Base-by-base conservation (phyloP, 2,329 filamentous ascomycete species). In the Capronia americana region DNA sequence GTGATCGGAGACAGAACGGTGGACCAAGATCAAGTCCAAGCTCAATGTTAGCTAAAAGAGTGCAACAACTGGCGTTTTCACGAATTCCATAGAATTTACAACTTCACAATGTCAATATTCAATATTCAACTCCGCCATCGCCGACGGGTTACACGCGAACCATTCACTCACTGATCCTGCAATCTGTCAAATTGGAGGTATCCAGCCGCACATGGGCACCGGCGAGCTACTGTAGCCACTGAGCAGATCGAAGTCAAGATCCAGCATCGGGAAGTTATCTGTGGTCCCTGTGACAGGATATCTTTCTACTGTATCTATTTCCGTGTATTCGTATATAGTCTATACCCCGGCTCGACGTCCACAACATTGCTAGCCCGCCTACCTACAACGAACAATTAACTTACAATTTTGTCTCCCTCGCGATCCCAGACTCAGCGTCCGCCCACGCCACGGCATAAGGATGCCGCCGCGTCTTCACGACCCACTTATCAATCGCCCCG, bases 401-500 rank as follows among this genome's bases (percentile, higher is more conserved):
- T 41, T 41, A 67, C 61, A 67, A 12, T 32, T 67, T 67, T 20
- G 57, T 64, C 57, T 64, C 61, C 23, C 65, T 57, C 4, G 53
- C 53, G 11, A 56, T 61, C 1, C 12, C 50, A 8, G 17, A 17
- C 17, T 44, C 38, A n/a, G 38, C 57, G 28, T 57, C 70, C 26
- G 62, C 38, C 67, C 67, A 69, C 34, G 53, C 74, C 46, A 75
- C 75, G 53, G 80, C 80, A 72, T 82, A 82, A 26, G 79, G 79
- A 71, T 82, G 80, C 30, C 72, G 73, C 14, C 73, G 73, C 24
- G 72, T 73, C 53, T 69, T 71, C 24, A 82, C 81, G 50, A 86
- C 79, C 30, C 84, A 74, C 70, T 82, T 79, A 73, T 86, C 83
- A 24, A 87, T 74, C 72, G 85, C 84, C 2, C 75, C 78, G 0